Evolutionary conservation across 2,329 filamentous ascomycete genomes (phyloP).

Genomic region (Nemania sp.): DNA sequence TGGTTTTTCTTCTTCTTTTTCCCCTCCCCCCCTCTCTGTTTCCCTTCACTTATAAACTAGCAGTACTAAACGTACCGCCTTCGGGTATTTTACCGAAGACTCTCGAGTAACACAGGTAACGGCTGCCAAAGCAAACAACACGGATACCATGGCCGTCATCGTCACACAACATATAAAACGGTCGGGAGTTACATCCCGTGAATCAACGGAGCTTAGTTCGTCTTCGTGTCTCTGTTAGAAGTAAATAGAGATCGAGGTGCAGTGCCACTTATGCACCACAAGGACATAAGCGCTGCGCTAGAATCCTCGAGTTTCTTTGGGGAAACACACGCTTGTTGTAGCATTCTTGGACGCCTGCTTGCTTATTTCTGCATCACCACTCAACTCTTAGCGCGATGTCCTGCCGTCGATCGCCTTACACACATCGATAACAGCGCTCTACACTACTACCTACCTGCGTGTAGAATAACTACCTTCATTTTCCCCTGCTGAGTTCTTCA

Average conservation of each 20-base stretch:
- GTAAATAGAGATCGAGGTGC: neutral
- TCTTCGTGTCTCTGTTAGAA: neutral
- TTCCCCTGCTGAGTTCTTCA: neutral
- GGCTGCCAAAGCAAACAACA: neutral
- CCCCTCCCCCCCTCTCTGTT: no score
- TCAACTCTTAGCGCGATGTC: neutral
- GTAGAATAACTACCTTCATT: neutral
- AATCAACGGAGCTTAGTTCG: neutral
- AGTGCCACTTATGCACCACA: neutral
- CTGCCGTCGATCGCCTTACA: slow-evolving; percentile 13
- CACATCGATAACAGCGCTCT: neutral
- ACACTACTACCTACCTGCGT: neutral
- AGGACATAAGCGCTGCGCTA: neutral
- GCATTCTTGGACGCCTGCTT: slow-evolving; percentile 8
- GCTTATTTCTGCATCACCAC: slow-evolving; percentile 2
- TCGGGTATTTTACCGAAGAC: neutral
- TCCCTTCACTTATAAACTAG: neutral
- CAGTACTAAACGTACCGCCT: neutral
- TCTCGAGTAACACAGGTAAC: slow-evolving; percentile 7
- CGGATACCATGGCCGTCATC: slow-evolving; percentile 1
- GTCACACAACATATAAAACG: slow-evolving; percentile 6
- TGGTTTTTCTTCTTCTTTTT: no score
- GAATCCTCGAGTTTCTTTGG: neutral
- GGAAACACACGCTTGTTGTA: neutral
- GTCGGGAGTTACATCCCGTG: slow-evolving; percentile 1